These are phyloP conservation scores for Lentinula raphanica DNA, from an alignment of 768 basidiomycete genomes.

Conservation along the genomic window DNA sequence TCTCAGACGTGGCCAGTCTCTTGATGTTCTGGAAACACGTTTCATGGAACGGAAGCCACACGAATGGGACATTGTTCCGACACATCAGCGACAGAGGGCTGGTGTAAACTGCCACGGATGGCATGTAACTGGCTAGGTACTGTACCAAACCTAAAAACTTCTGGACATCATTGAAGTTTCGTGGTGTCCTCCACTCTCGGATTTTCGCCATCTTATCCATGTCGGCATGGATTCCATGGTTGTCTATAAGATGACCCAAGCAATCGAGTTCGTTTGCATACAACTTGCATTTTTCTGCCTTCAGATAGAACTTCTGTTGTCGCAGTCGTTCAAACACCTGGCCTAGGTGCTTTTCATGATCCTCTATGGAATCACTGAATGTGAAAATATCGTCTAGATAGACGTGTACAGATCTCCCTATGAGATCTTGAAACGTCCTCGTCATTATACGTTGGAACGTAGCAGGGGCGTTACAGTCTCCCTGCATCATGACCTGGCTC, in stretches of 20 bases:
- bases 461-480: too few species aligned
- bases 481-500: too few species aligned
- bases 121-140: constrained; percentile 24
- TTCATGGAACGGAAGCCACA: too few species aligned
- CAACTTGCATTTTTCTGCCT: constrained; percentile 19
- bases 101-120: constrained; percentile 19
- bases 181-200: too few species aligned
- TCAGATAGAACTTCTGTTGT: constrained; percentile 19
- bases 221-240: constrained; percentile 24
- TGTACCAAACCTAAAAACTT: constrained; percentile 25
- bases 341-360: constrained; percentile 22
- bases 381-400: constrained; percentile 33
- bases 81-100: too few species aligned
- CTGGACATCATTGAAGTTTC: constrained; percentile 16
- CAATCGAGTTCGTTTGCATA: constrained; percentile 19
- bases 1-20: too few species aligned
- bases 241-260: constrained; percentile 27
- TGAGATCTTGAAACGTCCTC: too few species aligned
- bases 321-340: constrained; percentile 19
- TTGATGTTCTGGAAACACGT: too few species aligned
- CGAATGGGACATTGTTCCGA: too few species aligned
- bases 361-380: constrained; percentile 23
- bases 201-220: constrained; percentile 20
- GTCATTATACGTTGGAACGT: too few species aligned
- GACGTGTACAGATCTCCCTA: constrained; percentile 25